Evolutionary conservation across 108 stramenopile genomes (phyloP).

Genomic region (Cyclotella cryptica): DNA sequence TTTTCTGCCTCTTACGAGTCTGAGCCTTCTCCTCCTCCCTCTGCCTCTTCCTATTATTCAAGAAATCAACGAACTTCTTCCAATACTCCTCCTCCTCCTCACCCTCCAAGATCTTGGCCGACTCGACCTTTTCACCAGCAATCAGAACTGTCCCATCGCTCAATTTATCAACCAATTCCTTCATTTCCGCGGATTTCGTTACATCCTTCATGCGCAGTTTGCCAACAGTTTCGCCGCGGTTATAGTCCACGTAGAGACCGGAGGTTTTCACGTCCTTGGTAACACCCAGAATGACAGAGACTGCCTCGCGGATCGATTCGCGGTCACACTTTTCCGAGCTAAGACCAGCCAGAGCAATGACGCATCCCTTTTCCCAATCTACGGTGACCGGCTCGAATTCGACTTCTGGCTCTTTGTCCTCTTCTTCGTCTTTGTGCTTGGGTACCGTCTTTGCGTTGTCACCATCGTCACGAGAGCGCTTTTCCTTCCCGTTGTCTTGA

Average conservation of each 20-base stretch:
- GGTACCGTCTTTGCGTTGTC: constrained; percentile 11
- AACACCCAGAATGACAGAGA: constrained; percentile 62
- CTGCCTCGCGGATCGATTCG: constrained; percentile 74
- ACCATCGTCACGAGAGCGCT: constrained; percentile 32
- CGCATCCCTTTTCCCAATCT: constrained; percentile 86
- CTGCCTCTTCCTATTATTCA: constrained; percentile 70
- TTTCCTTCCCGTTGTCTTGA: constrained; percentile 17
- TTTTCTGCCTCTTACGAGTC: constrained; percentile 32
- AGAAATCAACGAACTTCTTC: constrained; percentile 77
- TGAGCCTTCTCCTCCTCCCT: constrained; percentile 62
- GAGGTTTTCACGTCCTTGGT: constrained; percentile 69
- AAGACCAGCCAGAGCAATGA: constrained; percentile 76
- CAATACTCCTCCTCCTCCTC: constrained; percentile 90
- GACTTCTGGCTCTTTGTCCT: constrained; percentile 39
- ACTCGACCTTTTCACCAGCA: constrained; percentile 65
- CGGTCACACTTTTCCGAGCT: constrained; percentile 71
- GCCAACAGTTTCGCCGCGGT: constrained; percentile 70
- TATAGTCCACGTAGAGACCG: constrained; percentile 86
- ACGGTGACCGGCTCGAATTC: constrained; percentile 59
- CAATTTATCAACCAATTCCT: constrained; percentile 66
- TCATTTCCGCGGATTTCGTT: constrained; percentile 53
- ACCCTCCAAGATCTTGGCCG: constrained; percentile 74
- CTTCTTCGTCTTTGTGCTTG: constrained; percentile 23
- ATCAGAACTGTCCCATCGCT: constrained; percentile 69
- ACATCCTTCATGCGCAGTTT: constrained; percentile 78